Evolutionary conservation across 352 stramenopile species (phyloP), one percentile per base, ranked within the genome.

Genomic region (Globisporangium perplexum): DNA sequence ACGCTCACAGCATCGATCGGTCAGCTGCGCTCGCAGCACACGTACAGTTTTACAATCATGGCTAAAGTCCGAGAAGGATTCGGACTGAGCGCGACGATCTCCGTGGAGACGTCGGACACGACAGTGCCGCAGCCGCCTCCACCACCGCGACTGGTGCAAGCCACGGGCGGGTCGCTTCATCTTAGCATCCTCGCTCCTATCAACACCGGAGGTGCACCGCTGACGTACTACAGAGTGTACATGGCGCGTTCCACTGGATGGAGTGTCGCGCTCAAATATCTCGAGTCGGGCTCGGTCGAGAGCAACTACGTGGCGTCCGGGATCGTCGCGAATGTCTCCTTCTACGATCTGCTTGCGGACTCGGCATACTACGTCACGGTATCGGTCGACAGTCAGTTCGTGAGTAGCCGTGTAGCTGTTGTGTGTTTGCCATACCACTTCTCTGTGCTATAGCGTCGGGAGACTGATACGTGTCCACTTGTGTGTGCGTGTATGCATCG

Each of bases 161-260:
- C 76, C 7, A 85, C 71, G 6, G 76, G 76, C 35, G 76, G 76
- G 17, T 60, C 74, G 7, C 41, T 85, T 15, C 48, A 71, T 46
- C 43, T 87, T 10, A 47, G 55, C 8, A 36, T 87, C 4, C 5
- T 68, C 14, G 63, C 65, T 18, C 69, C 76, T 20, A 4, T 67
- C 4, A 62, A 87, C 23, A 68, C 68, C 35, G 76, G 76, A 23
- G 76, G 76, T 2, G 53, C 47, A 0, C 18, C 52, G 3, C 50
- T 82, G 11, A 59, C 30, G 10, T 31, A 20, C 0, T 83, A 69
- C 48, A 52, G 18, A 1, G 35, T 86, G 15, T 64, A 63, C 33
- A 67, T 77, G 39, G 66, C 57, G 11, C 72, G 59, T 15, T 43
- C 57, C 4, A 69, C 52, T 1, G 66, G 56, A 23, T 51, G 51